Evolutionary conservation across 1,139 yeast genomes (phyloP), one percentile per base, ranked within the genome.

Genomic region (Hanseniaspora uvarum): DNA sequence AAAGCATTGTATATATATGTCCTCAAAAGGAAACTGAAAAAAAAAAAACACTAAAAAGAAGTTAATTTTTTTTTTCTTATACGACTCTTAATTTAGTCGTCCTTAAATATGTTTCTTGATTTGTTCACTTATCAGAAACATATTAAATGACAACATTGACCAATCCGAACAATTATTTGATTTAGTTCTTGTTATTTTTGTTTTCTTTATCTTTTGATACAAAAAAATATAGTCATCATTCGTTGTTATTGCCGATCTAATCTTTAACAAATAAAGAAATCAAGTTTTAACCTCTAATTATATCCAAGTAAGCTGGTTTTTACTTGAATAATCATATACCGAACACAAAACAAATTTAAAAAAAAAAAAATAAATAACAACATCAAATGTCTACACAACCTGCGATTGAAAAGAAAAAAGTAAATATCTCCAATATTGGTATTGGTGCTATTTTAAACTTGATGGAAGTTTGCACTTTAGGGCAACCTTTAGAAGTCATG

Each of bases 401-500:
- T 8, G 39, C 30, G 7, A 66, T 80, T 55, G 75, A 86, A 69
- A 88, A 86, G 74, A 89, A 88, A 70, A 95, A 95, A 50, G 78
- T 92, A 62, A 83, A 84, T 61, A 84, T 86, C 70, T 80, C 95
- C 63, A 92, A 92, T 72, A 84, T 92, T 68, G 77, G 88, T 58
- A 75, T 92, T 58, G 98, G 98, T 57, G 97, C 97, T 0, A 95
- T 89, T 37, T 76, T 92, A 62, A 92, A 89, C 72, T 68, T 92
- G 75, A 86, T 88, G 55, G 98, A 92, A 68, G 97, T 82, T 52
- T 85, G 96, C 59, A 83, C 96, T 12, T 75, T 92, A 61, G 98
- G 98, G 54, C 98, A 92, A 69, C 98, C 98, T 12, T 74, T 92
- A 59, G 98, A 92, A 72, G 98, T 92, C 56, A 75, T 80, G 66